Conservation (phyloP, 1,284 basidiomycete species). For the Porogramme epimiltina region DNA sequence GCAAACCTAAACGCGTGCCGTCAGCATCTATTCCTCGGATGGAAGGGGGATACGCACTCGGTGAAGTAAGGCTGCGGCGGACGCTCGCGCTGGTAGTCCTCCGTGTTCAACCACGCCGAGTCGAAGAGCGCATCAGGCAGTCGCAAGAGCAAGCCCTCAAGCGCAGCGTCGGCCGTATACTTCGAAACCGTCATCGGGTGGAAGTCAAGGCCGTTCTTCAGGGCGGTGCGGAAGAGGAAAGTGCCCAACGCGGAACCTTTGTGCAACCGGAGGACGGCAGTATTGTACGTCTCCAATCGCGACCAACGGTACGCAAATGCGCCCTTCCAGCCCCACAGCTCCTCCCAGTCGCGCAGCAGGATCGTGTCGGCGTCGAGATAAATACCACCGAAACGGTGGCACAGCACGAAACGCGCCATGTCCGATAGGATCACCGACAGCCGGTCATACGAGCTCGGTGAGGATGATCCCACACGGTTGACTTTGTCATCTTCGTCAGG, state of each 20-base stretch:
- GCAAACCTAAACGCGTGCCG: slow-evolving; percentile 44
- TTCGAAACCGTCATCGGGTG: slow-evolving; percentile 69
- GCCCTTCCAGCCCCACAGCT: slow-evolving; percentile 70
- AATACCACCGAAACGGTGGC: slow-evolving; percentile 69
- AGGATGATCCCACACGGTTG: slow-evolving; percentile 28
- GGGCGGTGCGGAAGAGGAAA: slow-evolving; percentile 68
- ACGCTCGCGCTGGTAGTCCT: slow-evolving; percentile 65
- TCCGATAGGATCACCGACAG: slow-evolving; percentile 70
- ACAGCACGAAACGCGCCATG: slow-evolving; percentile 71
- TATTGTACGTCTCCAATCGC: slow-evolving; percentile 68
- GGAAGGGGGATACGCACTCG: slow-evolving; percentile 41
- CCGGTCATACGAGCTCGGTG: slow-evolving; percentile 52
- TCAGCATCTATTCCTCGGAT: slow-evolving; percentile 7
- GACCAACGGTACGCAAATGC: slow-evolving; percentile 75
- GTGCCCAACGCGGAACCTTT: slow-evolving; percentile 63
- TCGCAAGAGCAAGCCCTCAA: slow-evolving; percentile 60
- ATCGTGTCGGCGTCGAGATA: slow-evolving; percentile 75
- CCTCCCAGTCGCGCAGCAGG: slow-evolving; percentile 73
- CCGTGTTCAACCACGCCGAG: slow-evolving; percentile 70
- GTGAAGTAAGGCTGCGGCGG: slow-evolving; percentile 70
- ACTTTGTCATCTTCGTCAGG: slow-evolving; percentile 24
- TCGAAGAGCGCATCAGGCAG: slow-evolving; percentile 71
- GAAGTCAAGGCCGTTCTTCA: slow-evolving; percentile 71
- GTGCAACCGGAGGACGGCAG: slow-evolving; percentile 69
- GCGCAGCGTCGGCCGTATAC: slow-evolving; percentile 63